Percentiles rank a stretch among this genome's conserved stretches.
Evolutionary conservation across 345 rosid genomes (phyloP).

Genomic region (Brassica nigra): DNA sequence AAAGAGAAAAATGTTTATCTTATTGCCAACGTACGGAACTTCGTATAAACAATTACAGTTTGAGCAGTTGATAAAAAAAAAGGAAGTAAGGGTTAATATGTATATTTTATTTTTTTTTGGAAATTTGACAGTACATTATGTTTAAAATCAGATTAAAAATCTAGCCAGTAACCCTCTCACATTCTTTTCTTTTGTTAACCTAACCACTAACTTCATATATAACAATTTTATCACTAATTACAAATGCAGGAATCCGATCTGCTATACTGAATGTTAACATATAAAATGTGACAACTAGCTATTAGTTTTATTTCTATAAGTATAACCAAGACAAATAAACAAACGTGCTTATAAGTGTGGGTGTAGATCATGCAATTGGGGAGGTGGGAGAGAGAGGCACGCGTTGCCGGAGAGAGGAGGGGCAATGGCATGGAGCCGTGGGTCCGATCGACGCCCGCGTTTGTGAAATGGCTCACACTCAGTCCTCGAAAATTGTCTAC

Average conservation of each 20-base stretch:
- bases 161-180: conserved; percentile 1
- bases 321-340: conserved; percentile 2
- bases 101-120: not conserved
- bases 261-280: not conserved
- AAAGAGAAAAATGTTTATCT: not conserved
- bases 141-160: not conserved
- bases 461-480: conserved; percentile 37
- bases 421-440: conserved; percentile 77
- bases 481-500: conserved; percentile 32
- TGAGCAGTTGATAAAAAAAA: not conserved
- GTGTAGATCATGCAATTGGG: conserved; percentile 13
- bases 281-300: conserved; percentile 22
- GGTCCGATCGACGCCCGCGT: conserved; percentile 51
- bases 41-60: not conserved
- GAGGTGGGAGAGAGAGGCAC: conserved; percentile 52
- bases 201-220: conserved; percentile 7
- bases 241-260: not conserved
- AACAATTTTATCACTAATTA: not conserved
- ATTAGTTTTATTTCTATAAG: not conserved
- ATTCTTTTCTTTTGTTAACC: not conserved
- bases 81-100: not conserved
- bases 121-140: not conserved
- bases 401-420: conserved; percentile 77
- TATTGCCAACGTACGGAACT: not conserved
- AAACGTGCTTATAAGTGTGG: conserved; percentile 38